Percentiles rank a stretch among this genome's conserved stretches.
phyloP scores from a whole-genome alignment of 2,329 filamentous ascomycete species.

The Paecilomyces variotii region DNA sequence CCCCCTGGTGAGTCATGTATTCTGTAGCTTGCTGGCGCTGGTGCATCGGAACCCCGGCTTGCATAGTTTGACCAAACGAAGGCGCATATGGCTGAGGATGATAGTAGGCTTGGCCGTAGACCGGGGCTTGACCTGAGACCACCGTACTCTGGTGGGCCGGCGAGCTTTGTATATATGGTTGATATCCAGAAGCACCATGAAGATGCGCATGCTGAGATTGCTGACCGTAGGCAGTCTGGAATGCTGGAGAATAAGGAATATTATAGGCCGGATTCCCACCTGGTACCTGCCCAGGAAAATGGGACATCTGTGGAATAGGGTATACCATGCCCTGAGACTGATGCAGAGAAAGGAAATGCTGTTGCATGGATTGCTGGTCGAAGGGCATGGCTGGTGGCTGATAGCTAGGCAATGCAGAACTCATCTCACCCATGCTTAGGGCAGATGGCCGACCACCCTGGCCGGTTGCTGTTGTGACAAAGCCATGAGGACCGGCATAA shows the following conservation, averaged over 20 bases:
- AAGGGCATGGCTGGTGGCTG: slow-evolving; percentile 16
- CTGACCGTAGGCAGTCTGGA: slow-evolving; percentile 19
- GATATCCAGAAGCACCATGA: slow-evolving; percentile 13
- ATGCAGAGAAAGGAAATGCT: slow-evolving; percentile 15
- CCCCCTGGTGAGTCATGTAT: slow-evolving; percentile 1
- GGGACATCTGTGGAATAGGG: slow-evolving; percentile 19
- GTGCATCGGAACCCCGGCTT: slow-evolving; percentile 2
- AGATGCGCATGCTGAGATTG: slow-evolving; percentile 12
- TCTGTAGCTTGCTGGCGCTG: slow-evolving; percentile 3
- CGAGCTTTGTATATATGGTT: slow-evolving; percentile 12
- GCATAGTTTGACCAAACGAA: slow-evolving; percentile 10
- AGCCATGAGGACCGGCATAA: slow-evolving; percentile 10
- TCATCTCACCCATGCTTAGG: slow-evolving; percentile 23
- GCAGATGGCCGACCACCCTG: slow-evolving; percentile 14
- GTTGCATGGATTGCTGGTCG: slow-evolving; percentile 18
- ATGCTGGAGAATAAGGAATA: slow-evolving; percentile 17
- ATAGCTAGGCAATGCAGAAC: slow-evolving; percentile 19
- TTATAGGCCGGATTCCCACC: slow-evolving; percentile 16
- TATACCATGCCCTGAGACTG: slow-evolving; percentile 22
- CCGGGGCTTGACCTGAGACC: slow-evolving; percentile 10
- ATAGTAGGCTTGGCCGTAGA: slow-evolving; percentile 20
- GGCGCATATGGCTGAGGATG: slow-evolving; percentile 14
- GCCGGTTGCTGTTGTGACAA: slow-evolving; percentile 8
- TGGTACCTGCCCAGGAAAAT: slow-evolving; percentile 12
- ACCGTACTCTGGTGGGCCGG: slow-evolving; percentile 11